Conservation (phyloP, 1,284 basidiomycete genomes). For the Abortiporus biennis region DNA sequence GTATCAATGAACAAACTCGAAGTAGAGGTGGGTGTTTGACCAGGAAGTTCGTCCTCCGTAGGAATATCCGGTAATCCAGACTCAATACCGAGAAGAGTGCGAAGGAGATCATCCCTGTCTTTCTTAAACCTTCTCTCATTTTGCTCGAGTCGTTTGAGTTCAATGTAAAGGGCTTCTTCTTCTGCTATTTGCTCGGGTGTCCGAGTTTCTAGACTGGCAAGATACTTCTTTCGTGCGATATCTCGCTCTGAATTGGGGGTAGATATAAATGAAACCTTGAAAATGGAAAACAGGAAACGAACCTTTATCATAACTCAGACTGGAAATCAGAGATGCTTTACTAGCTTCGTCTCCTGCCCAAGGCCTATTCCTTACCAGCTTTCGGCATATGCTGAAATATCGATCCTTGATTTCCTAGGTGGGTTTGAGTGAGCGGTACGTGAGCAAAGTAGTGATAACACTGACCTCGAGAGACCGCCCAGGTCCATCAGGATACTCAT, state of each 20-base stretch:
- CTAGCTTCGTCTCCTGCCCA: constrained; percentile 74
- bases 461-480: constrained; percentile 66
- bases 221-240: constrained; percentile 83
- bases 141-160: constrained; percentile 92
- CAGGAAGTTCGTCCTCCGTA: constrained; percentile 50
- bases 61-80: constrained; percentile 71
- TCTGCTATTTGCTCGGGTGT: constrained; percentile 89
- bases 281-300: constrained; percentile 7
- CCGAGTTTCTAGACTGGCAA: constrained; percentile 80
- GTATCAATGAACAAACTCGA: constrained; percentile 22
- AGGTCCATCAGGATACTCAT: constrained; percentile 58
- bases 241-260: constrained; percentile 63
- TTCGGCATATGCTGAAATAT: constrained; percentile 90
- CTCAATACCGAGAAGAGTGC: constrained; percentile 79
- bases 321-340: constrained; percentile 64
- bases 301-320: constrained; percentile 85
- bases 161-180: constrained; percentile 93
- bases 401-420: constrained; percentile 90
- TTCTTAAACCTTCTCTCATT: constrained; percentile 84
- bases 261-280: constrained; percentile 10
- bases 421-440: no score
- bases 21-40: constrained; percentile 25
- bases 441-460: constrained; percentile 1
- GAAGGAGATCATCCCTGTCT: constrained; percentile 88
- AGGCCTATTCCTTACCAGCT: constrained; percentile 79